Conservation (phyloP, 371 early-diverging fungal genomes). For the Hamiltosporidium tvaerminnensis region DNA sequence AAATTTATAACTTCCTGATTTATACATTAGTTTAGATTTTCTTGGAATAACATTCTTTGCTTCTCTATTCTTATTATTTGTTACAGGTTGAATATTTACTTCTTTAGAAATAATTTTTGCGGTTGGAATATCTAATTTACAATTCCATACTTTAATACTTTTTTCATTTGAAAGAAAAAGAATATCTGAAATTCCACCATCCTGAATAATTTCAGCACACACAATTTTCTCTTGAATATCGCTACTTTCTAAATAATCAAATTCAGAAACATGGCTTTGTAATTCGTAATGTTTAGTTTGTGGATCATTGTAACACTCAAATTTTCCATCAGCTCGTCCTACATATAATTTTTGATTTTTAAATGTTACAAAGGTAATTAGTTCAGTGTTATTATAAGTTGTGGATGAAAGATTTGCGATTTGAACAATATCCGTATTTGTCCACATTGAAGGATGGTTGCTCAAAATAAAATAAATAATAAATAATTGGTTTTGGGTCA, state of each 20-base stretch:
- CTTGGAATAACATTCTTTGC: background rate
- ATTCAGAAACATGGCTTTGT: conserved; percentile 16
- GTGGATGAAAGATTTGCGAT: too few species aligned
- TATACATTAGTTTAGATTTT: background rate
- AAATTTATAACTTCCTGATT: too few species aligned
- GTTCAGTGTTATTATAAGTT: too few species aligned
- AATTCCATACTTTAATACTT: conserved; percentile 35
- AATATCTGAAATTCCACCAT: conserved; percentile 26
- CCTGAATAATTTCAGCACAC: conserved; percentile 24
- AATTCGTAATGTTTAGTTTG: background rate
- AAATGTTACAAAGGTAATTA: too few species aligned
- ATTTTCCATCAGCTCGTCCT: too few species aligned
- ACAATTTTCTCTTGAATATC: conserved; percentile 42
- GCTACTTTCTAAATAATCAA: conserved; percentile 47
- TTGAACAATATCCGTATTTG: too few species aligned
- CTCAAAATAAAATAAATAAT: too few species aligned
- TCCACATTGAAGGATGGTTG: too few species aligned
- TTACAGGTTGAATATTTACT: too few species aligned
- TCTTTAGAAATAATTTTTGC: conserved; percentile 10
- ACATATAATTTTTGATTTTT: too few species aligned
- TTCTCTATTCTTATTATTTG: conserved; percentile 2
- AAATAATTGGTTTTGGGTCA: too few species aligned
- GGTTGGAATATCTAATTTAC: conserved; percentile 16
- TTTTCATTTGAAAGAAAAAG: conserved; percentile 42
- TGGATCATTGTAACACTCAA: too few species aligned